Evolutionary conservation across 345 rosid species (phyloP).

Genomic region (Acer campestre): DNA sequence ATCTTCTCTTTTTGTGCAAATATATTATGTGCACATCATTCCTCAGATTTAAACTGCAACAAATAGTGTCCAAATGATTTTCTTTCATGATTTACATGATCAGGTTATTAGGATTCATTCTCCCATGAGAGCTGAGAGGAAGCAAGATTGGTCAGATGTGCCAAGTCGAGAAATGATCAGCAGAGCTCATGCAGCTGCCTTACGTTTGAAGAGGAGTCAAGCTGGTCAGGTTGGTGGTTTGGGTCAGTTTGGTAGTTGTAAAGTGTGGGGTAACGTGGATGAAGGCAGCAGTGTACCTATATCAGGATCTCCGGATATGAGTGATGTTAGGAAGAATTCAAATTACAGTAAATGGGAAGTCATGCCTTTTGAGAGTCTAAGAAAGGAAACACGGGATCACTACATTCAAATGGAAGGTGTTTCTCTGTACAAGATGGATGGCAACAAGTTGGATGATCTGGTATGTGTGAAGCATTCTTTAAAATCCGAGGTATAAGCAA

Average conservation of each 20-base stretch:
- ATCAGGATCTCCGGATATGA: constrained; percentile 90
- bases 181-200: constrained; percentile 78
- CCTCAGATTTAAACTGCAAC: not conserved
- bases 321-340: constrained; percentile 65
- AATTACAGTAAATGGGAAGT: constrained; percentile 91
- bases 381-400: constrained; percentile 90
- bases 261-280: constrained; percentile 83
- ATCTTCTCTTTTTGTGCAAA: not conserved
- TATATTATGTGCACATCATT: not conserved
- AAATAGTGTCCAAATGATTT: not conserved
- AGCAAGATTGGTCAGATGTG: constrained; percentile 83
- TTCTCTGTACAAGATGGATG: constrained; percentile 95
- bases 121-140: constrained; percentile 80
- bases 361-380: constrained; percentile 72
- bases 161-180: constrained; percentile 77
- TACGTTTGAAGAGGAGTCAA: constrained; percentile 62
- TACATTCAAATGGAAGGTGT: constrained; percentile 70
- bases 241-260: constrained; percentile 87
- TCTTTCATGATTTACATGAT: constrained; percentile 13
- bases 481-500: constrained; percentile 31
- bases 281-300: constrained; percentile 52
- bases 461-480: constrained; percentile 73
- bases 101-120: constrained; percentile 97
- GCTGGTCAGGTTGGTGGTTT: constrained; percentile 33
- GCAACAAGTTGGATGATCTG: constrained; percentile 91